These are phyloP conservation scores for Backusella tuberculispora DNA, from an alignment of 192 early-diverging fungal species.

Conservation along the genomic window DNA sequence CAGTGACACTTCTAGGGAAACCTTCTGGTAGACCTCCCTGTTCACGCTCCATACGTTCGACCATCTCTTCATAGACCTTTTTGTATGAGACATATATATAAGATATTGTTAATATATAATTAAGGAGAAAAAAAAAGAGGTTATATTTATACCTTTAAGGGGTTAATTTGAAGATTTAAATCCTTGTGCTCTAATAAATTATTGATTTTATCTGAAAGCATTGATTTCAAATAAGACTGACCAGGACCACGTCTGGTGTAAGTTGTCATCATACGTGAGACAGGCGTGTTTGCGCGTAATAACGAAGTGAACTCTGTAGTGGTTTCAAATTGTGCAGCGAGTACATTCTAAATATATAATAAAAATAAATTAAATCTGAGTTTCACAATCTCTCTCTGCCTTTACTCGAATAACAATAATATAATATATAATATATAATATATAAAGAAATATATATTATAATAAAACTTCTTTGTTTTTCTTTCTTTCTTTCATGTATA, in stretches of 20 bases:
- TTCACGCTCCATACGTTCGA: constrained; percentile 70
- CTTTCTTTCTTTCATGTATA: neutral
- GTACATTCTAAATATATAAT: constrained; percentile 56
- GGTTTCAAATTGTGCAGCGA: constrained; percentile 89
- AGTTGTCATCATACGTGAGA: constrained; percentile 97
- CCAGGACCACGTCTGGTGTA: constrained; percentile 94
- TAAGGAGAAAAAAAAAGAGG: neutral
- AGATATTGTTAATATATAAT: neutral
- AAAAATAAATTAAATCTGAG: constrained; percentile 18
- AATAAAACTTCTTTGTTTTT: neutral
- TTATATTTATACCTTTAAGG: constrained; percentile 70
- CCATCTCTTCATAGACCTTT: constrained; percentile 79
- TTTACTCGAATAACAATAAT: neutral
- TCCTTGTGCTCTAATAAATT: constrained; percentile 83
- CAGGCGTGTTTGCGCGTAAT: constrained; percentile 92
- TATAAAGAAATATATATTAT: neutral
- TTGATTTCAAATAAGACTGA: constrained; percentile 90
- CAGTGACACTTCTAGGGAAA: constrained; percentile 76
- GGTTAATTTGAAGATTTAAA: constrained; percentile 92
- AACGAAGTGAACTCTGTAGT: constrained; percentile 86
- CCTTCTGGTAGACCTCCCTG: constrained; percentile 56
- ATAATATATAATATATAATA: neutral
- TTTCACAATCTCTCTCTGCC: neutral
- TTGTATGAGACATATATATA: neutral
- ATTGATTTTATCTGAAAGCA: constrained; percentile 82